Base-by-base conservation (phyloP, 2,329 filamentous ascomycete species). In the Cordyceps farinosa region DNA sequence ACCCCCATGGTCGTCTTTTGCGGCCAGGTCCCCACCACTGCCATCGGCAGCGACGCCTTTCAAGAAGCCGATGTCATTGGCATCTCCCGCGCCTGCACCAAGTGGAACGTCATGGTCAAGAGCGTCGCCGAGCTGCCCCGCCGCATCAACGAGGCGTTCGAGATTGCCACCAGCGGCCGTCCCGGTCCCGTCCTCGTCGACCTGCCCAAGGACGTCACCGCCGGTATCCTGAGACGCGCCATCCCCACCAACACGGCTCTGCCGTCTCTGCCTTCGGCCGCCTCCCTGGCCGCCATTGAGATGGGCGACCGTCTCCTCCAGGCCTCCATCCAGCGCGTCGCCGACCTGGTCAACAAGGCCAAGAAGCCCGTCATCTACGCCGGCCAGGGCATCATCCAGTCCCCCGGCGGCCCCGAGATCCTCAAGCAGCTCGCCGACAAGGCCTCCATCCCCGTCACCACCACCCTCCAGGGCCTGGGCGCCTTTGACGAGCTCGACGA, bases 101-200 rank as follows among this genome's bases (percentile, higher is more conserved):
- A 98, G 82, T 99, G 95, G 95, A 98, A 98, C 71, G 92, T 96
- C 65, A 96, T 98, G 92, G 92, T 97, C 55, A 97, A 96, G 84
- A 94, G 89, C 75, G 88, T 97, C 62, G 92, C 91, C 57, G 95
- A 99, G 78, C 83, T 99, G 62, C 95, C 95, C 57, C 87, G 91
- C 71, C 87, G 94, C 68, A 98, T 98, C 74, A 97, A 97, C 76
- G 95, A 98, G 80, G 95, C 95, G 55, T 98, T 98, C 73, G 93
- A 98, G 79, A 98, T 98, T 73, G 95, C 95, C 47, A 98, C 92
- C 48, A 95, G 90, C 71, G 95, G 95, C 65, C 87, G 95, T 55
- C 95, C 95, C 15, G 95, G 95, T 30, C 95, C 95, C 34, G 95
- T 98, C 42, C 86, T 99, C 66, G 92, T 99, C 66, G 95, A 99